Base-by-base conservation (phyloP, 345 rosid genomes). In the Stellera chamaejasme region DNA sequence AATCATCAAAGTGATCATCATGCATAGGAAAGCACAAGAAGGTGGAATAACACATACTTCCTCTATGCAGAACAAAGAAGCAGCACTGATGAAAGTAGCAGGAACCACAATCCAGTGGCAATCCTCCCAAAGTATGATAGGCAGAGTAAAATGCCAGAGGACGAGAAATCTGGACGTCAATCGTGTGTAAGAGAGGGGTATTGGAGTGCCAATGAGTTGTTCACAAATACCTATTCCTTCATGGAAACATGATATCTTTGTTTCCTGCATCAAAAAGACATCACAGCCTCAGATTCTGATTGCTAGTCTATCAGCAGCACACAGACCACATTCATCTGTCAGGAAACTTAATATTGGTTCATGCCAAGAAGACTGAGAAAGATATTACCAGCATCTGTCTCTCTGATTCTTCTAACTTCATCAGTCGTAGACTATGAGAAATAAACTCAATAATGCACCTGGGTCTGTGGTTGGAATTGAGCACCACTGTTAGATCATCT, bases 101-200 rank as follows among this genome's bases (percentile, higher is more conserved):
- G 97, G 97, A 56, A 92, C 92, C 14, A 88, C 95, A 13, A 86
- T 86, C 98, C 98, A 92, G 60, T 81, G 97, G 71, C 98, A 92
- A 64, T 92, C 98, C 61, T 92, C 95, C 98, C 96, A 88, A n/a
- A 92, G 89, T 58, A 86, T 92, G 59, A 92, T 49, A 41, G 98
- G 98, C 12, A 88, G 91, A 58, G 96, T 84, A 11, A 92, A 80
- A 72, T 88, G 96, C 95, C 98, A 92, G 4, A 92, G 88, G 58
- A 92, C 95, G 52, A 92, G 85, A 75, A 92, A 84, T 73, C 98
- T 84, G 11, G 96, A 92, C 5, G 98, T 92, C 71, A 92, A 64
- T 10, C 98, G 83, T 63, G 98, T 92, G 70, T 88, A 92, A 0
- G 98, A 88, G 41, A 92, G 88, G 52, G 98, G 98, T 57, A 92